A percentile compares a stretch with the other conserved stretches of the same genome.
phyloP scores from a whole-genome alignment of 305 asterid genomes.

The Solanum hybrid region DNA sequence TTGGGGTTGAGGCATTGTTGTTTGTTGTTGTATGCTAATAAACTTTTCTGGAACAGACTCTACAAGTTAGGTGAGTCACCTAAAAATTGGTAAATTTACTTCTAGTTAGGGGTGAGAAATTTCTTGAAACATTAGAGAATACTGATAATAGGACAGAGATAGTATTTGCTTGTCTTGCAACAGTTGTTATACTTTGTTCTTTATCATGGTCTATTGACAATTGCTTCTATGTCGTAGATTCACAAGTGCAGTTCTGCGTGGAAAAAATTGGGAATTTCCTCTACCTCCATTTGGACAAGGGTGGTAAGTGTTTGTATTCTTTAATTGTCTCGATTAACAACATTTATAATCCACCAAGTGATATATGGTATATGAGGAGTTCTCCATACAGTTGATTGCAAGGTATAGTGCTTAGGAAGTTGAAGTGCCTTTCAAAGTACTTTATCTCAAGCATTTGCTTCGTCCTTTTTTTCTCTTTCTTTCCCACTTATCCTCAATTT shows the following conservation, averaged over 20 bases:
- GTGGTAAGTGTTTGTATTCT: slow-evolving; percentile 39
- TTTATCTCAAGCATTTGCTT: background rate
- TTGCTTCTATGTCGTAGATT: slow-evolving; percentile 34
- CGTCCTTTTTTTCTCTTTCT: background rate
- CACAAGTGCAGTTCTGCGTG: slow-evolving; percentile 76
- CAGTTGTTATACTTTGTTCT: background rate
- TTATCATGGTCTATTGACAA: background rate
- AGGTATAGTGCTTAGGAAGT: background rate
- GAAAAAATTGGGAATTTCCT: slow-evolving; percentile 79
- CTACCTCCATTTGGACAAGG: slow-evolving; percentile 93
- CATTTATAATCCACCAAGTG: background rate
- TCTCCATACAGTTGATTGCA: background rate
- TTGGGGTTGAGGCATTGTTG: background rate
- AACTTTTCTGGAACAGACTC: background rate
- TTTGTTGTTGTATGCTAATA: background rate
- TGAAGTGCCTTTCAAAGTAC: background rate
- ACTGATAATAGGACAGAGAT: background rate
- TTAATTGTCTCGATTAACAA: background rate
- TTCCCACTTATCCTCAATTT: background rate
- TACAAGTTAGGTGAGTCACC: background rate
- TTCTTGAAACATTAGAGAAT: background rate
- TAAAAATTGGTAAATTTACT: background rate
- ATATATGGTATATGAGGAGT: background rate
- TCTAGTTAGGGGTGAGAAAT: background rate
- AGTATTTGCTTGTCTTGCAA: background rate